phyloP scores from a whole-genome alignment of 768 basidiomycete species.

The Mycena polygramma region DNA sequence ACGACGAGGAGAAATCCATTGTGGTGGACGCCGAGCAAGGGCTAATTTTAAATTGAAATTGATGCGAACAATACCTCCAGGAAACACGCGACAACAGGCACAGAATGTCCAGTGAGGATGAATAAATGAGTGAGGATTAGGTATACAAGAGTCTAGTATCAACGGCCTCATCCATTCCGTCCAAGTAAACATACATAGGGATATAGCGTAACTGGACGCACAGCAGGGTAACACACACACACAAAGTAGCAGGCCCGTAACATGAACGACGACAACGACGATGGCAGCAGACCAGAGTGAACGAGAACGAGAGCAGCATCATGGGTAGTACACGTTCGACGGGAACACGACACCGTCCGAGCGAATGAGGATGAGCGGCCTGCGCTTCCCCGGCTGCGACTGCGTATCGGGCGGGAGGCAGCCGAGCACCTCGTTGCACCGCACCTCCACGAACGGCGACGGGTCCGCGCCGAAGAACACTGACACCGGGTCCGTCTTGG shows the following conservation, averaged over 20 bases:
- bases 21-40: neutral
- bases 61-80: neutral
- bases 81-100: constrained; percentile 1
- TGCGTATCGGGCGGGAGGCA: constrained; percentile 80
- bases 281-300: neutral
- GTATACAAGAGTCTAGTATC: constrained; percentile 6
- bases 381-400: constrained; percentile 69
- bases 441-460: constrained; percentile 88
- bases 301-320: constrained; percentile 45
- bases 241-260: constrained; percentile 15
- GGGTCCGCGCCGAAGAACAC: constrained; percentile 92
- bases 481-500: constrained; percentile 82
- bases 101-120: neutral
- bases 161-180: constrained; percentile 18
- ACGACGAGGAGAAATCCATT: constrained; percentile 45
- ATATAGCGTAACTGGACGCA: constrained; percentile 25
- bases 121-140: neutral
- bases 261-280: constrained; percentile 13
- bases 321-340: constrained; percentile 85
- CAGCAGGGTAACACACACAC: constrained; percentile 13
- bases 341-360: constrained; percentile 92
- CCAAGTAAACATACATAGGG: constrained; percentile 30
- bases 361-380: constrained; percentile 86
- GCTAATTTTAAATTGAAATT: neutral
- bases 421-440: constrained; percentile 88